phyloP scores from a whole-genome alignment of 2,329 filamentous ascomycete genomes.

The Alternaria tenuissima region DNA sequence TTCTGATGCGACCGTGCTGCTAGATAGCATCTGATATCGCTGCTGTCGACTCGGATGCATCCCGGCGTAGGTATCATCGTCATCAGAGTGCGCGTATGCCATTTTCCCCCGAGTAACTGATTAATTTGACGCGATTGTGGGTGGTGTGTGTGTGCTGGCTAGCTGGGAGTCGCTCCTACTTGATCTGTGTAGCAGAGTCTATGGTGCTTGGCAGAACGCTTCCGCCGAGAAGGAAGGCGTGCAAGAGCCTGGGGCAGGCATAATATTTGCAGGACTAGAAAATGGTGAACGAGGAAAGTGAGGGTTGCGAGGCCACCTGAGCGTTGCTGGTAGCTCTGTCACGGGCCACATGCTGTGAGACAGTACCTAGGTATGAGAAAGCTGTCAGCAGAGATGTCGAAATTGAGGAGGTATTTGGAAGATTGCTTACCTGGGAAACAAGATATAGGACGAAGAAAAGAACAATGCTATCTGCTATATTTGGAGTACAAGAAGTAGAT shows the following conservation, averaged over 20 bases:
- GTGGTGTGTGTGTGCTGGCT: not conserved
- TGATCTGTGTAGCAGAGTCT: not conserved
- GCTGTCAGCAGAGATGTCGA: not conserved
- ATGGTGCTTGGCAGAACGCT: constrained; percentile 1
- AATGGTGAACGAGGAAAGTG: not conserved
- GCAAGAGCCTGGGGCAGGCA: not conserved
- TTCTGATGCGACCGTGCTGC: not conserved
- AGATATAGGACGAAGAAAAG: not conserved
- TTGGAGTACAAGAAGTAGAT: not conserved
- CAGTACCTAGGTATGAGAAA: not conserved
- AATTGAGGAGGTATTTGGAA: not conserved
- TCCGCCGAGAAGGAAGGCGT: not conserved
- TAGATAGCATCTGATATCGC: not conserved
- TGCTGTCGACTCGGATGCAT: not conserved
- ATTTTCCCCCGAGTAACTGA: not conserved
- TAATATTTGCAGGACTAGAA: not conserved
- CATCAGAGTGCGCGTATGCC: not conserved
- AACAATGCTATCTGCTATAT: not conserved
- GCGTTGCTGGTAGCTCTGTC: not conserved
- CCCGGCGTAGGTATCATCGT: no score
- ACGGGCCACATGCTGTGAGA: not conserved
- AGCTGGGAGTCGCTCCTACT: not conserved
- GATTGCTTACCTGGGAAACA: not conserved
- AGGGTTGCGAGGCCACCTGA: not conserved
- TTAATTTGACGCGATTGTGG: no score